Conservation (phyloP, 495 filamentous ascomycete species). For the Penicillium maclennaniae region DNA sequence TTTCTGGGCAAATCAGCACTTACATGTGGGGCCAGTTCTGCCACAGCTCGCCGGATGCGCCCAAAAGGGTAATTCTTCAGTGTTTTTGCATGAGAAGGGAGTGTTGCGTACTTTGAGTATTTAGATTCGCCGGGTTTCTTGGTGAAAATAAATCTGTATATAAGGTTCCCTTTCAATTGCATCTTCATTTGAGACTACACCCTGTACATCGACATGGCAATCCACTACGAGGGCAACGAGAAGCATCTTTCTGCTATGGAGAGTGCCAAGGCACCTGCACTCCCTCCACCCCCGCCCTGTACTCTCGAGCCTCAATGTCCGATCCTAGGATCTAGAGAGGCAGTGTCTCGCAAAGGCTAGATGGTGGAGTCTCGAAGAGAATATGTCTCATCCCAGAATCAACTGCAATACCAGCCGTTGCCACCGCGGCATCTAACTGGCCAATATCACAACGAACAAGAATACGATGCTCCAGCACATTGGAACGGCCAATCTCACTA, state of each 20-base stretch:
- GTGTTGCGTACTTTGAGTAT: background rate
- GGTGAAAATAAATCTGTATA: background rate
- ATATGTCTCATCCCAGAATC: too few relatives aligned
- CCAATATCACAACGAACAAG: too few relatives aligned
- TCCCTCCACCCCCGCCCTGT: background rate
- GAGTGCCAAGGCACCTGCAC: background rate
- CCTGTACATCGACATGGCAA: background rate
- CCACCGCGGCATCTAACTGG: too few relatives aligned
- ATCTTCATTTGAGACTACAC: background rate
- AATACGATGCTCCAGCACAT: too few relatives aligned
- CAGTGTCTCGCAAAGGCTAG: too few relatives aligned
- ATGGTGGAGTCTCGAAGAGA: too few relatives aligned
- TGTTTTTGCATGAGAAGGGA: background rate
- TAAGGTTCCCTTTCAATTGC: background rate
- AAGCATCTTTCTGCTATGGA: background rate
- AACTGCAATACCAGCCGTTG: too few relatives aligned
- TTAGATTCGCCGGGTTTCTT: background rate
- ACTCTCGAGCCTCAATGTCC: too few relatives aligned
- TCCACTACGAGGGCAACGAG: background rate
- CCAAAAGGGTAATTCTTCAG: background rate
- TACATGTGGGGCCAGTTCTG: too few relatives aligned
- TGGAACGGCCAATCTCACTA: too few relatives aligned
- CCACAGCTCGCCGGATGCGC: slow-evolving; percentile 1
- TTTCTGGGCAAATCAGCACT: too few relatives aligned
- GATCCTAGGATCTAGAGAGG: too few relatives aligned